Evolutionary conservation across 2,329 filamentous ascomycete genomes (phyloP), one percentile per base, ranked within the genome.

Genomic region (Colletotrichum melonis): DNA sequence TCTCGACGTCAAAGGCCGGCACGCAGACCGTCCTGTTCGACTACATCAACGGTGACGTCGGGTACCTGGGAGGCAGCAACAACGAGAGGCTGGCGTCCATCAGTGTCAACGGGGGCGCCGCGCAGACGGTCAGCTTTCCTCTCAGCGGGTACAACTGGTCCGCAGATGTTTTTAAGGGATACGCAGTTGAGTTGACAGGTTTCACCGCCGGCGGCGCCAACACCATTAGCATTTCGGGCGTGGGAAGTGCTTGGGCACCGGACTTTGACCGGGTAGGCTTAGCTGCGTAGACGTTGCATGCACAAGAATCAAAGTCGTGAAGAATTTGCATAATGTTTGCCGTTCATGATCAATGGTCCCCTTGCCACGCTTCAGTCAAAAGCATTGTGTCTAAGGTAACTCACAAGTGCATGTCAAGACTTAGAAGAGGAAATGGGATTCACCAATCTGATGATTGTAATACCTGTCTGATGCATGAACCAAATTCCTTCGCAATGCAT

Each of bases 171-270:
- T 49, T 49, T 19, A 49, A 49, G 42, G 42, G 16, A 5, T 49
- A 49, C 16, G 19, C 16, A 7, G 42, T 49, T n/a, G 63, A 66
- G 35, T 58, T 66, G 63, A 2, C 16, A 1, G 63, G 63, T 8
- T 66, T 66, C 1, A 42, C 56, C 5, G 52, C 42, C 11, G 42
- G 57, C 5, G 52, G 63, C 54, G 30, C 63, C 5, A 66, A 66
- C 9, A 66, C 54, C 6, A 66, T 66, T 55, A 66, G 54, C 32
- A 66, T 66, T n/a, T 42, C 63, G 6, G 63, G 63, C 4, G 63
- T 58, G 19, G 63, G 35, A 42, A 57, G 32, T 9, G 63, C 30
- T 1, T 66, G 22, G 11, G 63, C 63, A 19, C 63, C 63, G 11
- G 63, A 66, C 11, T 58, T 66, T 38, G 63, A 66, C 54, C 56